Evolutionary conservation across 495 filamentous ascomycete genomes (phyloP), one percentile per base, ranked within the genome.

Genomic region (Penicillium coprophilum): DNA sequence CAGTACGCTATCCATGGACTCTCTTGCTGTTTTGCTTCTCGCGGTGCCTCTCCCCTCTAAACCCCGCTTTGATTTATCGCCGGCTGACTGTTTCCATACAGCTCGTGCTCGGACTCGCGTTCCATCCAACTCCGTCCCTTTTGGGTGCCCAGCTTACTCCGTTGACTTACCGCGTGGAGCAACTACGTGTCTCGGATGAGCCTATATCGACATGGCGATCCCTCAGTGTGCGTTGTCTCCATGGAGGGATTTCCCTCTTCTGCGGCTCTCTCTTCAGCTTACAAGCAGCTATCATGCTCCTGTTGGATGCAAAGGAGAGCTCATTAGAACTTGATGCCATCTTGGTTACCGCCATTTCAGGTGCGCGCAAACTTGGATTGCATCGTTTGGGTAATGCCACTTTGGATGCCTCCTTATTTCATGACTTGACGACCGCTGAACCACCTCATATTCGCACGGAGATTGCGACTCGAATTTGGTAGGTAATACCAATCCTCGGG

Each of bases 221-320:
- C 6, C 64, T 71, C 36, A 57, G 44, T 13, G 12, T 68, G 31
- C 67, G 67, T 21, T 71, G 69, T 55, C 62, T 71, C 4, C 57
- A 55, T 30, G 64, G 62, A 10, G 21, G 46, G 0, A 47, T 68
- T 8, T 59, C 64, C 5, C 36, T 68, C 6, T 71, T 70, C 46
- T 68, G 67, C 60, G 67, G 62, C 19, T 70, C 69, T n/a, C 63
- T 70, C 30, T 30, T 60, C 23, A 57, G 61, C 38, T 44, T 71
- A 28, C 69, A 70, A 46, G 67, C 69, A 13, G 64, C 65, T 17
- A 46, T 69, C 1, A 68, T 71, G 69, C 56, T 70, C 43, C 49
- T 71, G n/a, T 60, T 71, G 8, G 64, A 66, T 50, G 50, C 58
- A 27, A 58, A 70, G 50, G 65, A 62, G 24, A 56, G 24, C 13